Evolutionary conservation across 2,329 filamentous ascomycete genomes (phyloP), one percentile per base, ranked within the genome.

Genomic region (Calonectria hawksworthii): DNA sequence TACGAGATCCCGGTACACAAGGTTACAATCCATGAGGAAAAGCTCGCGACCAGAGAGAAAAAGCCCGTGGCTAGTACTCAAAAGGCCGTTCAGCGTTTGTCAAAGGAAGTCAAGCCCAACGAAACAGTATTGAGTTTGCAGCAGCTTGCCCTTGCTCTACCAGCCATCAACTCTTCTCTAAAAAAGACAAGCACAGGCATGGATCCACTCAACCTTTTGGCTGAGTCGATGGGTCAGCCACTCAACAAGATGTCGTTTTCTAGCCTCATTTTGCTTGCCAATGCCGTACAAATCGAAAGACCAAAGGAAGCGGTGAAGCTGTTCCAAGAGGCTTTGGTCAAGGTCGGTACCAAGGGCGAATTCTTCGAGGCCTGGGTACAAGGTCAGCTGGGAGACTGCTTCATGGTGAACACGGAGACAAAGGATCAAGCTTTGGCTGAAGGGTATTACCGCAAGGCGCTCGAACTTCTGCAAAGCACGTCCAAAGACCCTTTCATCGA

Each of bases 211-310:
- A 34, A 56, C 3, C 23, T 30, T 14, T 30, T 68, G 9, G 13
- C 52, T 16, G 9, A 56, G 23, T 38, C 65, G n/a, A 18, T 38
- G 23, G 50, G 36, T 10, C 47, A 54, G 47, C 36, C 32, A 16
- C 65, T 56, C n/a, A 68, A 56, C 14, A 16, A 38, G 13, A 54
- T 54, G 50, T 68, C 65, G 13, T 68, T 68, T 30, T 26, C 38
- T 28, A 54, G 32, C 6, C 47, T 68, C 6, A 41, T 68, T 36
- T 38, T 54, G 23, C 50, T 54, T 16, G 65, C 47, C 18, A 36
- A 54, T n/a, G 34, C 50, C 28, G 28, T 68, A 10, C 32, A 56
- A 47, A 44, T 14, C 7, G 26, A 30, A 54, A 38, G 34, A 11
- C 65, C 65, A 6, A 54, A 68, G 11, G 47, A 56, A n/a, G 65